phyloP scores from a whole-genome alignment of 495 filamentous ascomycete species.

The Friedmanniomyces endolithicus region DNA sequence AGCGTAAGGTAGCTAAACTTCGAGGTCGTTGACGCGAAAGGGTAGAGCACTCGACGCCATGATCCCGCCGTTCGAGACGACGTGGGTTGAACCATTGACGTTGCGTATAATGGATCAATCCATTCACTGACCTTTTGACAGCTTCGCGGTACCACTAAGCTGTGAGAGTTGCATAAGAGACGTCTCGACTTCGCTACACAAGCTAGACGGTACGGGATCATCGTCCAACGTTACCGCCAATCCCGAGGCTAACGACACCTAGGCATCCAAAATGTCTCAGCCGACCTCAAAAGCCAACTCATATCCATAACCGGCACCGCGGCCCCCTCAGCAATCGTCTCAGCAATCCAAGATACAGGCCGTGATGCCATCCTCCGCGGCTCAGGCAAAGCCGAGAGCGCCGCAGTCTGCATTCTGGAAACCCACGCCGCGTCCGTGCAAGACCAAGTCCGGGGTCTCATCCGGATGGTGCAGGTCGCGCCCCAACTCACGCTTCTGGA shows the following conservation, averaged over 20 bases:
- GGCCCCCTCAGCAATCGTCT: constrained; percentile 75
- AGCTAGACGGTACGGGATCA: constrained; percentile 47
- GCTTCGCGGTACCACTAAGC: constrained; percentile 82
- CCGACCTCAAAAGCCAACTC: constrained; percentile 53
- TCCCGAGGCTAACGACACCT: constrained; percentile 2
- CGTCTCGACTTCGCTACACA: constrained; percentile 60
- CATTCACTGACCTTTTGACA: neutral
- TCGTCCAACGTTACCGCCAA: neutral
- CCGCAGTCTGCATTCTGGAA: constrained; percentile 93
- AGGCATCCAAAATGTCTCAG: constrained; percentile 56
- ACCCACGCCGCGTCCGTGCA: constrained; percentile 44
- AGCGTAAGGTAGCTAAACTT: too few relatives aligned
- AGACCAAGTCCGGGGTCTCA: constrained; percentile 31
- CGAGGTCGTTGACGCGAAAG: too few relatives aligned
- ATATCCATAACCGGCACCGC: constrained; percentile 60
- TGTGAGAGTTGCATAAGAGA: constrained; percentile 80
- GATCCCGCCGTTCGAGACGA: constrained; percentile 62
- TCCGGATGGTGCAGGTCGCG: constrained; percentile 34
- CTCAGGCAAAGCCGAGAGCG: constrained; percentile 76
- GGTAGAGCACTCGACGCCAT: constrained; percentile 21
- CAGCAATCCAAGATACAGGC: constrained; percentile 78
- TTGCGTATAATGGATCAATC: neutral
- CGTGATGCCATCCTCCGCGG: constrained; percentile 90
- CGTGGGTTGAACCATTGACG: constrained; percentile 22
- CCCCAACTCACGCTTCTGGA: constrained; percentile 66